Base-by-base conservation (phyloP, 23 red algal species). In the Gracilaria gracilis region DNA sequence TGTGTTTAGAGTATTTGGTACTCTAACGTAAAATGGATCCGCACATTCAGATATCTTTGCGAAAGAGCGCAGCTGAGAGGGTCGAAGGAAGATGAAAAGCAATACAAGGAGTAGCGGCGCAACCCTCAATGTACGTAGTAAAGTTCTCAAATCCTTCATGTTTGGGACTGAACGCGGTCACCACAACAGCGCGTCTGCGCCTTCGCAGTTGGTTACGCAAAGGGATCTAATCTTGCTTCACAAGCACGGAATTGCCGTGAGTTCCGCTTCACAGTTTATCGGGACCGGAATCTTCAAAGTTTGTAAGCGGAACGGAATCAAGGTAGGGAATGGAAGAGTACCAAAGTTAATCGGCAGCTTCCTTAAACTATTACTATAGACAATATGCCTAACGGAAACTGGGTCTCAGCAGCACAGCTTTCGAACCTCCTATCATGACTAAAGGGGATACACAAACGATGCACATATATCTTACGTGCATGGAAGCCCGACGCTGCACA, bases 1-100 rank as follows among this genome's bases (percentile, higher is more conserved):
- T 2, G 81, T 85, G 42, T 85, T 85, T 1, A 53, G 23, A 0
- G 81, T 85, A 35, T 67, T 69, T 65, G 81, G 81, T 19, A 85
- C 57, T 48, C 59, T 49, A 25, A 85, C 81, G 25, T 85, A 69
- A 19, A 85, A 85, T 21, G 58, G 81, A 67, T 67, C 65, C 12
- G 81, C 38, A 48, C 81, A 85, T 61, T 28, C 24, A 15, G 58
- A 31, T 49, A 77, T 48, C 38, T 50, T 69, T 14, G 64, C 9
- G 2, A 69, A 69, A 17, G 32, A 20, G 28, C 12, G 64, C 12
- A 7, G 33, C 16, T 32, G 12, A 32, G 37, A 69, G 27, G 9
- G 32, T 14, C 9, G 32, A 69, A 69, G 0, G 14, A 34, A 36
- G 25, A 32, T 19, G 27, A 69, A 34, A 7, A 69, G 4, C 16